Percentiles rank a stretch among this genome's conserved stretches.
phyloP scores from a whole-genome alignment of 148 eudicot species.

The Silene latifolia region DNA sequence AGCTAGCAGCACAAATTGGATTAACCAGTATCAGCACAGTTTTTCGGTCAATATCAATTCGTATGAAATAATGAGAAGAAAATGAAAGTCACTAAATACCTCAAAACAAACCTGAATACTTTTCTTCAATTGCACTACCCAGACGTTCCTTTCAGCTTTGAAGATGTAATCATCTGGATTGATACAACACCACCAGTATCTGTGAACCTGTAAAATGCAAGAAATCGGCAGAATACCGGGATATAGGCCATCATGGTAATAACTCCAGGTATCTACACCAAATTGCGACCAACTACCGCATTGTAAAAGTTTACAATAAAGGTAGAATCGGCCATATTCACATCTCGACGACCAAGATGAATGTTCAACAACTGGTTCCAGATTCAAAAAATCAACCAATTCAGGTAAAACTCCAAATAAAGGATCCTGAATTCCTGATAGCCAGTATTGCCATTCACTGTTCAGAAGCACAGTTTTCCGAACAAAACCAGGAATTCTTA shows the following conservation, averaged over 20 bases:
- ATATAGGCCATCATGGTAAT: no score
- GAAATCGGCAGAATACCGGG: neutral
- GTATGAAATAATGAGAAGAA: neutral
- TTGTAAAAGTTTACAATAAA: no score
- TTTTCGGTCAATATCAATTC: neutral
- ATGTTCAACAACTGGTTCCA: neutral
- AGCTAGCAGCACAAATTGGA: neutral
- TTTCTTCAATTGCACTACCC: neutral
- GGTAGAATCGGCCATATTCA: no score
- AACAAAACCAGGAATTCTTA: no score
- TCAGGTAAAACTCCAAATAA: no score
- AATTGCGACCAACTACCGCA: no score
- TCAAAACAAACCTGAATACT: conserved; percentile 5
- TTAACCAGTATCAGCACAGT: neutral
- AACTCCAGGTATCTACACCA: no score
- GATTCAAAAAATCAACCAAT: neutral
- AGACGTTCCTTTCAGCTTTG: neutral
- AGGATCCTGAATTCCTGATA: no score
- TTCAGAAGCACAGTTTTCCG: no score
- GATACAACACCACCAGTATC: neutral
- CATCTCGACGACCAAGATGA: neutral
- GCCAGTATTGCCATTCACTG: neutral
- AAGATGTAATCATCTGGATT: neutral
- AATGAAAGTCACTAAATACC: neutral
- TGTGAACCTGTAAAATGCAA: neutral